phyloP scores from a whole-genome alignment of 371 early-diverging fungal species.

The Mortierella sp. region DNA sequence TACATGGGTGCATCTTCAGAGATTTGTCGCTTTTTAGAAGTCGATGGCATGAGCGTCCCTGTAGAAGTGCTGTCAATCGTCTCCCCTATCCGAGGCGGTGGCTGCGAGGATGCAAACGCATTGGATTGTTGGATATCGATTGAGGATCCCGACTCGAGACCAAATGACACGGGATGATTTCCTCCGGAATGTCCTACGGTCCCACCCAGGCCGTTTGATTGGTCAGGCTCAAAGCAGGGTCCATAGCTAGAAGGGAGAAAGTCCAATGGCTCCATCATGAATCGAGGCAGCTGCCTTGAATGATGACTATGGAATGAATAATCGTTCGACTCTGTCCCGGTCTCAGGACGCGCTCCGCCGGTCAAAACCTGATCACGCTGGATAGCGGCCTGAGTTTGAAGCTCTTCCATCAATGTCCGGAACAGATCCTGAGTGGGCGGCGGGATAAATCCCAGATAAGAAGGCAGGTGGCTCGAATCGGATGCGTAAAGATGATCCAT shows the following conservation, averaged over 20 bases:
- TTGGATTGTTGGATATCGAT: too few relatives aligned
- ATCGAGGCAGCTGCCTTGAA: conserved; percentile 17
- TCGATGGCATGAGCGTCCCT: not conserved
- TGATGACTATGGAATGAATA: conserved; percentile 10
- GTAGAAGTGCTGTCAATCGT: not conserved
- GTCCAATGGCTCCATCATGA: conserved; percentile 46
- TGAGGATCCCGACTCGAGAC: too few relatives aligned
- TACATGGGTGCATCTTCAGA: conserved; percentile 15
- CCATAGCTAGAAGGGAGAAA: conserved; percentile 29
- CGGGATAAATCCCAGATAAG: conserved; percentile 18
- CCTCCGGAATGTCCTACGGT: too few relatives aligned
- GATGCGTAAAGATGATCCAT: conserved; percentile 17
- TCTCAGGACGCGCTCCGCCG: conserved; percentile 11
- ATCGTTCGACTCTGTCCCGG: conserved; percentile 4
- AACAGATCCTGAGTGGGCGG: conserved; percentile 40
- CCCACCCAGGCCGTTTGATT: too few relatives aligned
- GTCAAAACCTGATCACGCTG: conserved; percentile 31
- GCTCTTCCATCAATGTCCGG: conserved; percentile 39
- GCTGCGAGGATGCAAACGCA: too few relatives aligned
- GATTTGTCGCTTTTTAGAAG: conserved; percentile 23
- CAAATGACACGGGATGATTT: too few relatives aligned
- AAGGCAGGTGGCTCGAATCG: conserved; percentile 16
- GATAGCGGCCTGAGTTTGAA: conserved; percentile 34
- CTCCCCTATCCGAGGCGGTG: too few relatives aligned
- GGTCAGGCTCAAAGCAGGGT: conserved; percentile 21